Conservation (phyloP, 768 basidiomycete species). For the Rickenella mellea region DNA sequence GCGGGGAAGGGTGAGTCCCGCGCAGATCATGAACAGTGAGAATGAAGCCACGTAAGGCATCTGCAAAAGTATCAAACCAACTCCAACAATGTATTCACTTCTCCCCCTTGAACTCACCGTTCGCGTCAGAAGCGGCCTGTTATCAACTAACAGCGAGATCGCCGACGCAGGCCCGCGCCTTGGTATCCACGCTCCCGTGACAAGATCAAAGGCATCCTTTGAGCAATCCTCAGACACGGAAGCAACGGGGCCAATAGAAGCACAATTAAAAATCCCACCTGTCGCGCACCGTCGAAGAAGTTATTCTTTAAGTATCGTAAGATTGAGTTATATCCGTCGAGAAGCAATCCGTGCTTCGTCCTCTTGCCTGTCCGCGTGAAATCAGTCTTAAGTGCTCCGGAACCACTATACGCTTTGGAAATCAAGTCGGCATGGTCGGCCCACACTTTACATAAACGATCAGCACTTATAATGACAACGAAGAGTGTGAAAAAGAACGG, state of each 20-base stretch:
- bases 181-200: constrained; percentile 90
- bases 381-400: constrained; percentile 93
- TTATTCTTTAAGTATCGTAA: constrained; percentile 93
- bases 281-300: constrained; percentile 89
- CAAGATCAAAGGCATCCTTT: constrained; percentile 88
- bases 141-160: constrained; percentile 65
- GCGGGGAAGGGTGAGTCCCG: constrained; percentile 78
- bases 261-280: constrained; percentile 33
- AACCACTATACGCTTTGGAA: constrained; percentile 85
- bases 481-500: constrained; percentile 21
- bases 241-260: background rate
- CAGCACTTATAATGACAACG: no score
- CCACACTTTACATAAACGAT: constrained; percentile 62
- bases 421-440: constrained; percentile 92
- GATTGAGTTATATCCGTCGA: constrained; percentile 80
- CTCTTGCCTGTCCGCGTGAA: constrained; percentile 91
- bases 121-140: constrained; percentile 73
- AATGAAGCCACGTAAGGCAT: constrained; percentile 77
- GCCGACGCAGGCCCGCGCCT: constrained; percentile 61
- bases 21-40: constrained; percentile 80
- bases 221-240: background rate
- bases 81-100: background rate
- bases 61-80: constrained; percentile 30
- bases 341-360: constrained; percentile 66
- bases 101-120: constrained; percentile 51